Evolutionary conservation across 768 basidiomycete genomes (phyloP).

Genomic region (Boletellus emodensis): DNA sequence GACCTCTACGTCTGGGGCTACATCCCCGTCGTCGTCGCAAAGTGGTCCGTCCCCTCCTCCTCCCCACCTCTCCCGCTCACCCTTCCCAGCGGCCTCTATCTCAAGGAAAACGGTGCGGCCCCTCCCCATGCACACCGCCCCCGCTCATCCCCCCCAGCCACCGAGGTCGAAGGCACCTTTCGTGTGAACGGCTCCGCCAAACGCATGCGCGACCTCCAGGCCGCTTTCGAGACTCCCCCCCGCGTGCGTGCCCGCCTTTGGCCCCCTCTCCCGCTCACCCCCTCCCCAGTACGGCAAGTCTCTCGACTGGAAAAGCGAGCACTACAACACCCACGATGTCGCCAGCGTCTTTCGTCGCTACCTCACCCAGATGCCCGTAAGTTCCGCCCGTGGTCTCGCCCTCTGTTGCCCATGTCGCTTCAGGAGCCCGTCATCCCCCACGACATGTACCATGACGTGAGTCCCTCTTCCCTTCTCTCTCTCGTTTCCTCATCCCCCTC

Average conservation of each 20-base stretch:
- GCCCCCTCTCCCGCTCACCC: constrained; percentile 3
- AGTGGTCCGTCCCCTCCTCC: constrained; percentile 61
- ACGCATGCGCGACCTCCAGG: constrained; percentile 94
- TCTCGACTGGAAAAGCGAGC: constrained; percentile 83
- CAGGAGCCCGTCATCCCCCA: constrained; percentile 95
- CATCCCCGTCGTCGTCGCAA: constrained; percentile 96
- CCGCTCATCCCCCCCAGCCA: constrained; percentile 45
- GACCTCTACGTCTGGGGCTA: constrained; percentile 89
- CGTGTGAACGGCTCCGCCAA: constrained; percentile 94
- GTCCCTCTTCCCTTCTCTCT: constrained; percentile 29
- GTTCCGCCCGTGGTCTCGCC: constrained; percentile 30
- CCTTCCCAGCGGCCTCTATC: constrained; percentile 70
- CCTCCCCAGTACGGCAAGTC: constrained; percentile 80
- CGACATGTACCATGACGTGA: constrained; percentile 81
- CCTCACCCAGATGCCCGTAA: constrained; percentile 93
- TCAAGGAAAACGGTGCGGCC: constrained; percentile 83
- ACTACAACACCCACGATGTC: constrained; percentile 93
- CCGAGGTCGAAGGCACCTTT: constrained; percentile 90
- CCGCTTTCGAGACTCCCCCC: constrained; percentile 83
- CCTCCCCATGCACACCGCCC: not conserved
- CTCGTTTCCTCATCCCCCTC: constrained; percentile 7
- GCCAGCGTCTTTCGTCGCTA: constrained; percentile 95
- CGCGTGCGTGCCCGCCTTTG: constrained; percentile 46
- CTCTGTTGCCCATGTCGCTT: constrained; percentile 5
- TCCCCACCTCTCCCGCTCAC: constrained; percentile 1